These are phyloP conservation scores for Pythium pyrilobum DNA, from an alignment of 352 stramenopile species.

Conservation along the genomic window DNA sequence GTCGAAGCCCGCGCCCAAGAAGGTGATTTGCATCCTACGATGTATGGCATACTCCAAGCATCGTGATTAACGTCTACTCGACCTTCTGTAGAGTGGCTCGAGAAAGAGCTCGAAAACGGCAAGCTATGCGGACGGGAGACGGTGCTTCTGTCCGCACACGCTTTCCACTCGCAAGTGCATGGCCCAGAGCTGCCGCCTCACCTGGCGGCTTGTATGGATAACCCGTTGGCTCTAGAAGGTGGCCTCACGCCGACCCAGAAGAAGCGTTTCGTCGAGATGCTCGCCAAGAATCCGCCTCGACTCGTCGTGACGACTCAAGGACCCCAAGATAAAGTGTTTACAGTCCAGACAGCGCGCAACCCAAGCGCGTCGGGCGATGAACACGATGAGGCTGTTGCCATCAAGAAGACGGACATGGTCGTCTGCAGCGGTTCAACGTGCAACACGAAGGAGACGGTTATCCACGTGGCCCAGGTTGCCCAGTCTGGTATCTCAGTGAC, in stretches of 20 bases:
- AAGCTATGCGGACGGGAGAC: constrained; percentile 70
- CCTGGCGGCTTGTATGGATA: not conserved
- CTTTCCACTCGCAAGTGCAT: constrained; percentile 19
- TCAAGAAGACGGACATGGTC: constrained; percentile 61
- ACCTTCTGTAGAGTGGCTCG: constrained; percentile 50
- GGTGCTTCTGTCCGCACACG: constrained; percentile 37
- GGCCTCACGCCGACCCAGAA: not conserved
- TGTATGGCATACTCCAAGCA: not conserved
- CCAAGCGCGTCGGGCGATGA: constrained; percentile 20
- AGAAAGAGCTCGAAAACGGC: constrained; percentile 75
- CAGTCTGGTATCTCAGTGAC: constrained; percentile 36
- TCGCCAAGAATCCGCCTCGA: constrained; percentile 8
- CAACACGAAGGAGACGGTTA: not conserved
- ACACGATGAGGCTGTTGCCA: constrained; percentile 17
- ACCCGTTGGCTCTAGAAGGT: constrained; percentile 35
- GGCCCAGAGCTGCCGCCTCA: constrained; percentile 20
- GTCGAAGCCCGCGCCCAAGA: constrained; percentile 41
- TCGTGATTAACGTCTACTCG: too few relatives aligned
- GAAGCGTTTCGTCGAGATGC: constrained; percentile 12
- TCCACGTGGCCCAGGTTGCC: constrained; percentile 42
- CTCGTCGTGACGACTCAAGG: constrained; percentile 19
- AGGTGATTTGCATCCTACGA: constrained; percentile 24
- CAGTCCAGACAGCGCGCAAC: constrained; percentile 27
- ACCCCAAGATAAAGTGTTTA: constrained; percentile 24
- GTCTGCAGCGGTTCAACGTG: constrained; percentile 31